phyloP scores from a whole-genome alignment of 805 yeast species.

The Ogataea saltuana region DNA sequence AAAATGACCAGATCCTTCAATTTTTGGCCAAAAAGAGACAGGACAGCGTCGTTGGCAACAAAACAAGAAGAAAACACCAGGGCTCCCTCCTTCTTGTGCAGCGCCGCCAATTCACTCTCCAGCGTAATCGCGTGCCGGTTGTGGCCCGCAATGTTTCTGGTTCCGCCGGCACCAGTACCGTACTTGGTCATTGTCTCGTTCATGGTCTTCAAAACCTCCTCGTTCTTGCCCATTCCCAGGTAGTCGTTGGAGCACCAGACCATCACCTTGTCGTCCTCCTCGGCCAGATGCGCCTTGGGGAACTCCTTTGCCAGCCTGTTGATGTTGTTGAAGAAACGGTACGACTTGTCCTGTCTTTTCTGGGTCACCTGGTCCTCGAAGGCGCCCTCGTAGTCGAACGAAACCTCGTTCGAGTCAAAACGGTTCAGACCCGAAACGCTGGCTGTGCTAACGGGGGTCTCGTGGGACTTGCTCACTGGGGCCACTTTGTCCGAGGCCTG shows the following conservation, averaged over 20 bases:
- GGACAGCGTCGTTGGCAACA: conserved; percentile 95
- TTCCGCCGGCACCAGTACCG: conserved; percentile 99
- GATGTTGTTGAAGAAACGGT: conserved; percentile 95
- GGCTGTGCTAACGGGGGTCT: conserved; percentile 37
- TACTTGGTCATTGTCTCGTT: conserved; percentile 77
- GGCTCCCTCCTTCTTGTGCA: conserved; percentile 94
- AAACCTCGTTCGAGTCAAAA: conserved; percentile 46
- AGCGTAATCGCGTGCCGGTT: conserved; percentile 84
- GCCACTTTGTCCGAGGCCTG: conserved; percentile 44
- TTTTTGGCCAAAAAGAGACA: conserved; percentile 87
- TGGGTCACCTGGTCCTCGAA: conserved; percentile 64
- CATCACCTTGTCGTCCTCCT: conserved; percentile 80
- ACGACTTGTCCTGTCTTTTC: conserved; percentile 87
- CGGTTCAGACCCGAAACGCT: conserved; percentile 19
- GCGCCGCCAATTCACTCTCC: conserved; percentile 83
- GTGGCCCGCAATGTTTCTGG: conserved; percentile 98
- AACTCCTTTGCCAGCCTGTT: conserved; percentile 93
- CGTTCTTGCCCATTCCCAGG: conserved; percentile 89
- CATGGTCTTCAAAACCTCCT: conserved; percentile 72
- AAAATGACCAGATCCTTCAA: conserved; percentile 88
- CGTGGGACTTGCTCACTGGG: conserved; percentile 12
- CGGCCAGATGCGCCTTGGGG: conserved; percentile 85
- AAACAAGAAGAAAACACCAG: conserved; percentile 93
- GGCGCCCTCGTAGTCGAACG: conserved; percentile 72
- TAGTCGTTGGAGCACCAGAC: conserved; percentile 99